Conservation (phyloP, 2,329 filamentous ascomycete species). For the Botrytis squamosa region DNA sequence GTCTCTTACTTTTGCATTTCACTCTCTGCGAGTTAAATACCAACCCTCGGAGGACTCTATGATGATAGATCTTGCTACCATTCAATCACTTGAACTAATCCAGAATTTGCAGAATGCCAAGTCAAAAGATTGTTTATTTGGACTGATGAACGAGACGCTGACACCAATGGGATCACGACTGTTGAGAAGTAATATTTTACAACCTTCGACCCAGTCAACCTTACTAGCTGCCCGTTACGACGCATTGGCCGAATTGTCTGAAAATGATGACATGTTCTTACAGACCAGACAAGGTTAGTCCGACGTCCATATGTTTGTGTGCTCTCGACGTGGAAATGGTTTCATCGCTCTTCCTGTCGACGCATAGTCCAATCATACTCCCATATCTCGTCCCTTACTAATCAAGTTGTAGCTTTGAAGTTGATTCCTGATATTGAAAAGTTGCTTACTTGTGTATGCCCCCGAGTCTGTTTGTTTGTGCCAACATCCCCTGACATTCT, state of each 20-base stretch:
- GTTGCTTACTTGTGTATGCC: conserved; percentile 67
- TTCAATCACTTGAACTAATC: conserved; percentile 83
- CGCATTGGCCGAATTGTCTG: conserved; percentile 77
- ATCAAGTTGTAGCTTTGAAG: conserved; percentile 58
- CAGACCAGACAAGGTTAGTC: conserved; percentile 64
- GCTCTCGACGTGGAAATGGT: background rate
- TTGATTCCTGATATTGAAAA: conserved; percentile 77
- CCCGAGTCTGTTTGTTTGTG: conserved; percentile 10
- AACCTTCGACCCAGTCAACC: conserved; percentile 72
- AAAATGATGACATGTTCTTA: conserved; percentile 82
- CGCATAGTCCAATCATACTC: background rate
- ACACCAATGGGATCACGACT: conserved; percentile 88
- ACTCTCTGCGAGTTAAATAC: conserved; percentile 83
- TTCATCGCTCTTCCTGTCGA: background rate
- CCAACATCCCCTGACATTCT: conserved; percentile 28
- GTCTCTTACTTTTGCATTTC: conserved; percentile 66
- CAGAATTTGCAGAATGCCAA: conserved; percentile 78
- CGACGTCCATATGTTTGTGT: background rate
- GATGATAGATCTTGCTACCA: conserved; percentile 91
- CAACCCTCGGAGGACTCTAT: conserved; percentile 88
- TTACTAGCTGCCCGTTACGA: conserved; percentile 74
- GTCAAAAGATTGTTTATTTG: conserved; percentile 80
- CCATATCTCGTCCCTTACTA: background rate
- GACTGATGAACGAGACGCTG: conserved; percentile 77
- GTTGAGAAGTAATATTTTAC: conserved; percentile 80